These are phyloP conservation scores for Penicillium dipodomyicola DNA, from an alignment of 495 filamentous ascomycete species.

Conservation along the genomic window DNA sequence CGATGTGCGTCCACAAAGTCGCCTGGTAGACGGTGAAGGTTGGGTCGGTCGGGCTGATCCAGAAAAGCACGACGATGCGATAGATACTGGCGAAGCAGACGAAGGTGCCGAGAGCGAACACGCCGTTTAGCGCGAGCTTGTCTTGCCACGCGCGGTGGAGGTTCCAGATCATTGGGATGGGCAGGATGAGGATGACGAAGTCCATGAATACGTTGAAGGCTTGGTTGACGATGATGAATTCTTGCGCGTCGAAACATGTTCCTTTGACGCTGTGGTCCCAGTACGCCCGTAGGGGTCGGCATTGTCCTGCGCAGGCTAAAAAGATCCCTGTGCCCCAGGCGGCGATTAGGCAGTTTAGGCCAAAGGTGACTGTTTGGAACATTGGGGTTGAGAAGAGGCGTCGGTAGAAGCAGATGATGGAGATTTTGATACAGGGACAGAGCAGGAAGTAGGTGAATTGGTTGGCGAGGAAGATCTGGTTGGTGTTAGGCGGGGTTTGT, in stretches of 20 bases:
- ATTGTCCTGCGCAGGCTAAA: conserved; percentile 43
- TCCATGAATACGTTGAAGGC: conserved; percentile 46
- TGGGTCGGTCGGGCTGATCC: conserved; percentile 45
- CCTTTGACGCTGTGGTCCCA: conserved; percentile 41
- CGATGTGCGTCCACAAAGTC: conserved; percentile 57
- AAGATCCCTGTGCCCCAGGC: conserved; percentile 38
- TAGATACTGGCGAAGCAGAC: conserved; percentile 48
- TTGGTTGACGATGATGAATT: conserved; percentile 45
- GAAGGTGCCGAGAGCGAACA: conserved; percentile 51
- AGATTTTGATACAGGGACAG: conserved; percentile 44
- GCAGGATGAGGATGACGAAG: conserved; percentile 41
- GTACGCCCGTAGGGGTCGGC: conserved; percentile 39
- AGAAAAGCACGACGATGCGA: conserved; percentile 57
- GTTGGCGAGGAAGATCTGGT: conserved; percentile 46
- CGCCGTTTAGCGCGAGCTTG: conserved; percentile 45
- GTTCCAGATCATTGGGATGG: conserved; percentile 46
- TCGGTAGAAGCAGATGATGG: conserved; percentile 49
- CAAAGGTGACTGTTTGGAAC: conserved; percentile 35
- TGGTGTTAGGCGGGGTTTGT: conserved; percentile 9
- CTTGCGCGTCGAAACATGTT: conserved; percentile 36
- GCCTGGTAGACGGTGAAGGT: conserved; percentile 50
- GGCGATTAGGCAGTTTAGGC: conserved; percentile 34
- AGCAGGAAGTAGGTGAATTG: conserved; percentile 46
- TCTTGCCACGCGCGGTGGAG: conserved; percentile 44
- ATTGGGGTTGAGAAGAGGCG: conserved; percentile 41